Conservation (phyloP, 495 filamentous ascomycete genomes). For the Trichoderma virens region DNA sequence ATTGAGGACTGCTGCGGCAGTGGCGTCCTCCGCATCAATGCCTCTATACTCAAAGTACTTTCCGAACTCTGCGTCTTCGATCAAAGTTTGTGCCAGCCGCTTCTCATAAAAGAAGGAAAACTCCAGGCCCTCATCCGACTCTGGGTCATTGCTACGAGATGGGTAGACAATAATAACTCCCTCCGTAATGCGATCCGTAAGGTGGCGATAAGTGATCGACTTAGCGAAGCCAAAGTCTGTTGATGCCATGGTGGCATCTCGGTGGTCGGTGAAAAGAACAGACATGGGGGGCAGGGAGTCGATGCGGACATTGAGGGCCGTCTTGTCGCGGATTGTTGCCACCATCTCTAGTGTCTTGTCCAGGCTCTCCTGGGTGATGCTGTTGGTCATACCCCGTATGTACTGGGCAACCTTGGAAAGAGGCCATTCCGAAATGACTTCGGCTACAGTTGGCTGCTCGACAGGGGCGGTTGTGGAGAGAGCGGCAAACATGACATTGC, state of each 20-base stretch:
- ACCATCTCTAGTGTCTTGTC: slow-evolving; percentile 23
- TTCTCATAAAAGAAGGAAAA: slow-evolving; percentile 35
- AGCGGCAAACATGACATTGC: slow-evolving; percentile 29
- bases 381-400: slow-evolving; percentile 30
- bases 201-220: slow-evolving; percentile 21
- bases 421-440: slow-evolving; percentile 31
- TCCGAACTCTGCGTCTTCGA: slow-evolving; percentile 31
- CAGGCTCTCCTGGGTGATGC: slow-evolving; percentile 25
- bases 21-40: slow-evolving; percentile 15
- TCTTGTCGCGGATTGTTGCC: slow-evolving; percentile 32
- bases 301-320: slow-evolving; percentile 21
- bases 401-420: slow-evolving; percentile 29
- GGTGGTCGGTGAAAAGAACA: slow-evolving; percentile 24
- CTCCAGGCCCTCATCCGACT: slow-evolving; percentile 36
- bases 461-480: slow-evolving; percentile 17
- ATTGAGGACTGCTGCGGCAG: not conserved
- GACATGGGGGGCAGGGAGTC: slow-evolving; percentile 24
- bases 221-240: slow-evolving; percentile 27
- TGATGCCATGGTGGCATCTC: slow-evolving; percentile 19
- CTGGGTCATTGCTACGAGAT: slow-evolving; percentile 12
- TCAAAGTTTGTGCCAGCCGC: slow-evolving; percentile 22
- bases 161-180: slow-evolving; percentile 26
- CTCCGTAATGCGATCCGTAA: slow-evolving; percentile 22
- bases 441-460: slow-evolving; percentile 18
- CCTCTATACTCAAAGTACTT: slow-evolving; percentile 38